A percentile compares a stretch with the other conserved stretches of the same genome.
Conservation (phyloP, 2,329 filamentous ascomycete species). For the Tolypocladium sp. region DNA sequence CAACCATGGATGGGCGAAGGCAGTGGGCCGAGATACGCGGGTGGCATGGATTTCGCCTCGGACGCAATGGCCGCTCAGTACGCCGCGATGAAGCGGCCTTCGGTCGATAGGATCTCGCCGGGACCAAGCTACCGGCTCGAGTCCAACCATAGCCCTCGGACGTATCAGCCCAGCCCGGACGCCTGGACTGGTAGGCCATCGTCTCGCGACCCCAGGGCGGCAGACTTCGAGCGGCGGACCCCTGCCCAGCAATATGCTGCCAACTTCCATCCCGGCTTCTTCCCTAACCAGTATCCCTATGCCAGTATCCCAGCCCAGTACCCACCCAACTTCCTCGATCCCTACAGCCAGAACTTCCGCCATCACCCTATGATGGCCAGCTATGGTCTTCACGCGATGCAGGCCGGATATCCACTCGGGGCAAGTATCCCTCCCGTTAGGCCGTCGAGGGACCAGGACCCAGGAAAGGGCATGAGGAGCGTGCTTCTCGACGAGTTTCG, state of each 20-base stretch:
- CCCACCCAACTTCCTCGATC: slow-evolving; percentile 22
- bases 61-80: slow-evolving; percentile 19
- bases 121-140: slow-evolving; percentile 19
- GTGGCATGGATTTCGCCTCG: slow-evolving; percentile 20
- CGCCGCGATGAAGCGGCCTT: slow-evolving; percentile 23
- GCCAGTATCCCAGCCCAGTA: slow-evolving; percentile 23
- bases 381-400: slow-evolving; percentile 23
- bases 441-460: slow-evolving; percentile 46
- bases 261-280: slow-evolving; percentile 19
- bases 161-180: slow-evolving; percentile 22
- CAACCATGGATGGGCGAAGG: slow-evolving; percentile 33
- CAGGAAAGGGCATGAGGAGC: slow-evolving; percentile 56
- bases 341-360: slow-evolving; percentile 23
- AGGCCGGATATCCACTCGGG: slow-evolving; percentile 18
- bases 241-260: slow-evolving; percentile 20
- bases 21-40: slow-evolving; percentile 13
- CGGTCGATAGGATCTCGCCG: slow-evolving; percentile 29
- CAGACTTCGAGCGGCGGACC: slow-evolving; percentile 29
- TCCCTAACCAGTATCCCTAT: slow-evolving; percentile 19
- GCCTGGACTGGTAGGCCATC: slow-evolving; percentile 27
- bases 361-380: slow-evolving; percentile 27
- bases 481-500: slow-evolving; percentile 72
- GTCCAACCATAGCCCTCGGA: slow-evolving; percentile 13
- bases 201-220: slow-evolving; percentile 22
- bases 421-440: slow-evolving; percentile 19